phyloP scores from a whole-genome alignment of 352 stramenopile genomes.

The Blastocystis sp. region DNA sequence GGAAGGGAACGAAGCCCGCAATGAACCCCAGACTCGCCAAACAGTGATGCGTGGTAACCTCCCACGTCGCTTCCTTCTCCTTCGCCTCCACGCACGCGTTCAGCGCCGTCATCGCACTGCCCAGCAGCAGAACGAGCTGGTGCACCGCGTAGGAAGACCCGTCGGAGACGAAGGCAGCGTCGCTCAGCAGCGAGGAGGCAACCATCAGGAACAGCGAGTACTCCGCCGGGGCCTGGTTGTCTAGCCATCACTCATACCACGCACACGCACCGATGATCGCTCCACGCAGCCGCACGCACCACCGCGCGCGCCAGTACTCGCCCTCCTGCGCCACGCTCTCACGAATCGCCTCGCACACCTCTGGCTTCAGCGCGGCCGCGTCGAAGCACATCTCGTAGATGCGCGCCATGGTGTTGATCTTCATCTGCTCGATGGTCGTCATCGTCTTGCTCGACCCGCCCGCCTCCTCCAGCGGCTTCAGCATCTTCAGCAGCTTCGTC shows the following conservation, averaged over 20 bases:
- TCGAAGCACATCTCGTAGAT: constrained; percentile 40
- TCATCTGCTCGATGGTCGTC: constrained; percentile 47
- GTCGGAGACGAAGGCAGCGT: not conserved
- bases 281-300: constrained; percentile 30
- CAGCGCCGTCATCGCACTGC: constrained; percentile 30
- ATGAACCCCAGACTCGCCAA: not conserved
- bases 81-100: not conserved
- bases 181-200: constrained; percentile 19
- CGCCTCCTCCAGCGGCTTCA: constrained; percentile 57
- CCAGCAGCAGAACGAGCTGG: constrained; percentile 44
- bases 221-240: not conserved
- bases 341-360: not conserved
- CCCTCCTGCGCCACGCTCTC: not conserved
- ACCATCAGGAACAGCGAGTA: constrained; percentile 34
- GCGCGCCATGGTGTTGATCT: constrained; percentile 42
- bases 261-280: not conserved
- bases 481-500: constrained; percentile 57
- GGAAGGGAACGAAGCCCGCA: constrained; percentile 25
- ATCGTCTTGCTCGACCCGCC: constrained; percentile 42
- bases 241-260: not conserved
- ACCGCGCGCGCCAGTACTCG: constrained; percentile 58
- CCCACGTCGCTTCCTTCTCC: not conserved
- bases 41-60: not conserved
- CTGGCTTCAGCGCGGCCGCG: not conserved
- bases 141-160: constrained; percentile 16